A percentile compares a stretch with the other conserved stretches of the same genome.
These are phyloP conservation scores for Sambucus nigra DNA, from an alignment of 129 eudicot species.

Conservation along the genomic window DNA sequence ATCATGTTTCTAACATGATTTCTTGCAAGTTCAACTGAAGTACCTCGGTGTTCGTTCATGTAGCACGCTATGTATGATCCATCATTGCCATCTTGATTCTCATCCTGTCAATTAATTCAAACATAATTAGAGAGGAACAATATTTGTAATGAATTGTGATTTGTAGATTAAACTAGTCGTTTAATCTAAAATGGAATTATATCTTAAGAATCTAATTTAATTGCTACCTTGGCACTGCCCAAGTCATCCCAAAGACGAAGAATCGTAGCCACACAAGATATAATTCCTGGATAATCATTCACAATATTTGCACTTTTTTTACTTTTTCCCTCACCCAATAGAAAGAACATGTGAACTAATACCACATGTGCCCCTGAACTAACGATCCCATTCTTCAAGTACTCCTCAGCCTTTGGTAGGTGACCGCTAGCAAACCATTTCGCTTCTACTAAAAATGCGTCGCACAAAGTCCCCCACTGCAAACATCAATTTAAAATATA, in stretches of 20 bases:
- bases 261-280: constrained; percentile 30
- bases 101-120: constrained; percentile 28
- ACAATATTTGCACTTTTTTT: constrained; percentile 14
- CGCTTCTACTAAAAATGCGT: constrained; percentile 49
- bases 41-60: constrained; percentile 37
- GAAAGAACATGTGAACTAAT: constrained; percentile 39
- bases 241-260: constrained; percentile 71
- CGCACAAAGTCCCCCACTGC: constrained; percentile 52
- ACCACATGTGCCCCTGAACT: constrained; percentile 46
- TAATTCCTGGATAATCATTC: constrained; percentile 18
- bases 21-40: constrained; percentile 22
- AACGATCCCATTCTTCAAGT: constrained; percentile 38
- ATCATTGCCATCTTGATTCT: constrained; percentile 50
- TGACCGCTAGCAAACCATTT: constrained; percentile 37
- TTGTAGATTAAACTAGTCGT: not conserved
- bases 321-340: constrained; percentile 34
- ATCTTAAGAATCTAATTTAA: not conserved
- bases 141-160: too few species aligned
- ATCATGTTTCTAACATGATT: constrained; percentile 31
- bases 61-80: constrained; percentile 49
- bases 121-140: not conserved
- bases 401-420: constrained; percentile 33
- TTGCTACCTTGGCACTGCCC: constrained; percentile 39
- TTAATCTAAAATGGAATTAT: not conserved
- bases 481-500: constrained; percentile 3